Base-by-base conservation (phyloP, 2,329 filamentous ascomycete genomes). In the Fusarium subtropicale region DNA sequence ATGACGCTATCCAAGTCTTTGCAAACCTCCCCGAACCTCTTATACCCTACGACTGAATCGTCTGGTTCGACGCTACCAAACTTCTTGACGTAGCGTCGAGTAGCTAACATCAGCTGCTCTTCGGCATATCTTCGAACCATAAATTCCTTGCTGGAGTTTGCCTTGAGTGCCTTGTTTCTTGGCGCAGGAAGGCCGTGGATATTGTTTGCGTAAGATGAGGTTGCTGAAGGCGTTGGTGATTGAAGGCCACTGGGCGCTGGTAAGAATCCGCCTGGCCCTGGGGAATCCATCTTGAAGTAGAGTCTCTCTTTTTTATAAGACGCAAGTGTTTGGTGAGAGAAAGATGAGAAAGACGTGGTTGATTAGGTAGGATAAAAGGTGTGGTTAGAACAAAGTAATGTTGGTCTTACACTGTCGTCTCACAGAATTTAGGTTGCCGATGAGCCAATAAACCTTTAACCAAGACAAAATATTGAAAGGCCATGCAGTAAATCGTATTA, bases 1-100 rank as follows among this genome's bases (percentile, higher is more conserved):
- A 97, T 81, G 15, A 97, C 77, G 8, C 85, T 84, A 58, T 94
- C 91, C 1, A 97, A 79, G 74, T 97, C 93, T 59, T 83, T 87
- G 56, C 88, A 92, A 7, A 93, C 86, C 74, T 94, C 90, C 51
- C 82, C 84, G 77, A 95, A 92, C 53, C 80, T 87, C 56, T 83
- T 79, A 75, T 88, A 89, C 24, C 86, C 87, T 3, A 81, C 76
- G 3, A 86, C 78, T 15, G 83, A 79, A 60, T 88, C 86, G 7
- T 74, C 80, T 5, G 81, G 80, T 38, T 84, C 81, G 0, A 81
- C 76, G 1, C 79, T 76, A 42, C 82, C 82, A 56, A 86, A 85
- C 72, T 88, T 89, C 79, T 90, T 90, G 42, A 88, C 83, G 58
- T 86, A 90, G 38, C 87, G 85, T 8, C 88, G 84, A 9, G 84